Evolutionary conservation across 768 basidiomycete genomes (phyloP).

Genomic region (Piloderma croceum): DNA sequence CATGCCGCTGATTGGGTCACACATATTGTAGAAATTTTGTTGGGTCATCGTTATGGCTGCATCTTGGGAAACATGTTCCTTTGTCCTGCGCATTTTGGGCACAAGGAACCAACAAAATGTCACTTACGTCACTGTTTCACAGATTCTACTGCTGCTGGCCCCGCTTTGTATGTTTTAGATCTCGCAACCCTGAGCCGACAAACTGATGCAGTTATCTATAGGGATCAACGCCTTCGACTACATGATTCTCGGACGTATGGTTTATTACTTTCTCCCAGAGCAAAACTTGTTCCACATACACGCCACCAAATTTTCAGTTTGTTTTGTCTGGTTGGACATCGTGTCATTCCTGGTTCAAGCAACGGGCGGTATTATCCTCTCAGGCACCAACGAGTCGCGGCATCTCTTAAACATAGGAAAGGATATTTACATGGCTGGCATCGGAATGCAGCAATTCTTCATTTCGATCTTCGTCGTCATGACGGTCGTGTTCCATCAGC

Average conservation of each 20-base stretch:
- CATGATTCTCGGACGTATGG: conserved; percentile 18
- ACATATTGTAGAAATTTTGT: conserved; percentile 18
- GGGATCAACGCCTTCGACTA: conserved; percentile 23
- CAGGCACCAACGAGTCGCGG: conserved; percentile 2
- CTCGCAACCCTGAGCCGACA: too few relatives aligned
- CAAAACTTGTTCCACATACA: conserved; percentile 13
- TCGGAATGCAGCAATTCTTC: conserved; percentile 21
- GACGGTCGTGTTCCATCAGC: conserved; percentile 15
- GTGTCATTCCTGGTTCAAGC: conserved; percentile 19
- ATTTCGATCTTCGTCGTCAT: conserved; percentile 14
- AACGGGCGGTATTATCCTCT: conserved; percentile 12
- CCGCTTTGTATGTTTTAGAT: too few relatives aligned
- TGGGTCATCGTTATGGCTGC: conserved; percentile 22
- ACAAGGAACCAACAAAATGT: conserved; percentile 8
- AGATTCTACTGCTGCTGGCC: conserved; percentile 18
- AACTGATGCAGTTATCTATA: too few relatives aligned
- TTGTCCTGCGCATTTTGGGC: conserved; percentile 11
- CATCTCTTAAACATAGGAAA: conserved; percentile 9
- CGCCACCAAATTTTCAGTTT: conserved; percentile 10
- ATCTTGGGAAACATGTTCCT: conserved; percentile 16
- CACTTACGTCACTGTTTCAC: conserved; percentile 8
- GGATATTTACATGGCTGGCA: conserved; percentile 22
- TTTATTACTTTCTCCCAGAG: conserved; percentile 18
- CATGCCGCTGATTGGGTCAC: too few relatives aligned
- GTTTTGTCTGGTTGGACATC: conserved; percentile 17